phyloP scores from a whole-genome alignment of 1,139 yeast species.

The Debaryomyces udenii region DNA sequence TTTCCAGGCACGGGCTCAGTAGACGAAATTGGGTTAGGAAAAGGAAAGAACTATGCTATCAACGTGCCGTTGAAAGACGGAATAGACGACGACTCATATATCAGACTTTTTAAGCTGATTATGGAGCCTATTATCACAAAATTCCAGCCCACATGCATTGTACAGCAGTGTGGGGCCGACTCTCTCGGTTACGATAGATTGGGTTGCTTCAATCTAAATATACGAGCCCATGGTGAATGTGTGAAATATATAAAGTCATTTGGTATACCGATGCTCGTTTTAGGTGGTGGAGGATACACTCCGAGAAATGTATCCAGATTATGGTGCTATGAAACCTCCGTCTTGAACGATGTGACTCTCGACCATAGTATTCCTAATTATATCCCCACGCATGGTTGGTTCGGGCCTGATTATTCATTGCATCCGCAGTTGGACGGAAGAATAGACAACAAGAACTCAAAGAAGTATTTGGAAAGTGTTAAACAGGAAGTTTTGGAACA shows the following conservation, averaged over 20 bases:
- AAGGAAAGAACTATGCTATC: slow-evolving; percentile 82
- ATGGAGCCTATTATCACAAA: slow-evolving; percentile 85
- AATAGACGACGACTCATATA: slow-evolving; percentile 89
- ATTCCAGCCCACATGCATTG: slow-evolving; percentile 88
- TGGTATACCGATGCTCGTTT: slow-evolving; percentile 84
- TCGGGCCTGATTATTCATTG: slow-evolving; percentile 88
- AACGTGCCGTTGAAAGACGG: slow-evolving; percentile 97
- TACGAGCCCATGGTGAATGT: slow-evolving; percentile 94
- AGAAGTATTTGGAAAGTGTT: slow-evolving; percentile 81
- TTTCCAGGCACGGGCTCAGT: slow-evolving; percentile 96
- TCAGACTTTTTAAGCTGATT: slow-evolving; percentile 74
- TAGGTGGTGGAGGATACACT: slow-evolving; percentile 98
- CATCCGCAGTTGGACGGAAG: slow-evolving; percentile 91
- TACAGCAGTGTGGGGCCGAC: slow-evolving; percentile 97
- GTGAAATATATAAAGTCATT: slow-evolving; percentile 83
- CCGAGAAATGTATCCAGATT: slow-evolving; percentile 92
- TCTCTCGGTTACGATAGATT: slow-evolving; percentile 90
- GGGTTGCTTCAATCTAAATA: slow-evolving; percentile 91
- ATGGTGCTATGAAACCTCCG: slow-evolving; percentile 95
- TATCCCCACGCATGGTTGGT: slow-evolving; percentile 83
- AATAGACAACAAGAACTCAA: slow-evolving; percentile 84
- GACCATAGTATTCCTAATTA: slow-evolving; percentile 76
- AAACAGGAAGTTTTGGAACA: slow-evolving; percentile 79
- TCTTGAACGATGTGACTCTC: slow-evolving; percentile 76
- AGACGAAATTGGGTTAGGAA: slow-evolving; percentile 84